Evolutionary conservation across 2,329 filamentous ascomycete genomes (phyloP).

Genomic region (Alternaria sp.): DNA sequence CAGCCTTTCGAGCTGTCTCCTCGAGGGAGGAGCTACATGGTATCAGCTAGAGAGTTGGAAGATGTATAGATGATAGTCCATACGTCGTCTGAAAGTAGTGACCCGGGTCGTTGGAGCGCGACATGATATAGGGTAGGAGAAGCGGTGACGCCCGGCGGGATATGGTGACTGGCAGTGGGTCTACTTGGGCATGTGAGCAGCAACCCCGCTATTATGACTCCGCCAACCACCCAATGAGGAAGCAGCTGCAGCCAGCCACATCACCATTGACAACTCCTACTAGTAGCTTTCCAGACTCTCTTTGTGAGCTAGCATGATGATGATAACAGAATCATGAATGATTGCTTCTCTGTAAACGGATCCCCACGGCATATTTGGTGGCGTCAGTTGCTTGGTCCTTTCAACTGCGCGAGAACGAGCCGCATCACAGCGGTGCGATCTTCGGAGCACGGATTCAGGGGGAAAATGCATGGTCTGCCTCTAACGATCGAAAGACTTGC

Average conservation of each 20-base stretch:
- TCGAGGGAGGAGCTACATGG: constrained; percentile 58
- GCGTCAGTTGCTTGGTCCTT: neutral
- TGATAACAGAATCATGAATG: neutral
- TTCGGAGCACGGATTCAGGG: neutral
- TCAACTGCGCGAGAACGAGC: neutral
- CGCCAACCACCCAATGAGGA: neutral
- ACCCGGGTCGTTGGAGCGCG: constrained; percentile 67
- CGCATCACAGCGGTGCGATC: neutral
- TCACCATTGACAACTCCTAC: neutral
- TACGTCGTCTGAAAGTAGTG: constrained; percentile 96
- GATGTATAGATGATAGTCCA: constrained; percentile 43
- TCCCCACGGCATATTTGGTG: neutral
- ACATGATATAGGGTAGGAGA: constrained; percentile 40
- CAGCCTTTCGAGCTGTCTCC: constrained; percentile 69
- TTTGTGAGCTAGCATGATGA: neutral
- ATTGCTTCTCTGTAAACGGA: neutral
- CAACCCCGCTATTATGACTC: constrained; percentile 17
- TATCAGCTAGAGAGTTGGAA: constrained; percentile 24
- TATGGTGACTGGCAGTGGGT: constrained; percentile 3
- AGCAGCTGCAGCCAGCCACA: neutral
- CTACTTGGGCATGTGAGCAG: constrained; percentile 19
- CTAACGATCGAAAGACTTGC: neutral
- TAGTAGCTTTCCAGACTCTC: neutral
- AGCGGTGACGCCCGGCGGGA: constrained; percentile 14
- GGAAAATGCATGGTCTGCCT: neutral